A percentile compares a stretch with the other conserved stretches of the same genome.
Conservation (phyloP, 2,329 filamentous ascomycete species). For the Daldinia sp. region DNA sequence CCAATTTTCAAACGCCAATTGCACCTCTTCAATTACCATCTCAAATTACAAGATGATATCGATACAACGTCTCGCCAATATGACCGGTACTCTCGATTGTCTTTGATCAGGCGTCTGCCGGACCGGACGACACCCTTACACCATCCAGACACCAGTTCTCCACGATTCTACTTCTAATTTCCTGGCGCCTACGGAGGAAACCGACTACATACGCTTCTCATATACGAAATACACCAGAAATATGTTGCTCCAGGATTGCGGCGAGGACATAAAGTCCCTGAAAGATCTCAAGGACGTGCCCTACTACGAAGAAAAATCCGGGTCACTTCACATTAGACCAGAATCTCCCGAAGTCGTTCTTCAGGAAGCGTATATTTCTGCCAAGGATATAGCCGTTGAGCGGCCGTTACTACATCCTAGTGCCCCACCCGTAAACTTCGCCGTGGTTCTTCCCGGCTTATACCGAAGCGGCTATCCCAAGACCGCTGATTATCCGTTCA, state of each 20-base stretch:
- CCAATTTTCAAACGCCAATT: background rate
- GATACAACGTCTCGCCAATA: constrained; percentile 24
- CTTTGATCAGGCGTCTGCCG: constrained; percentile 30
- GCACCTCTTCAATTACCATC: background rate
- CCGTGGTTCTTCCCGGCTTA: constrained; percentile 74
- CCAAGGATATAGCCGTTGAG: constrained; percentile 30
- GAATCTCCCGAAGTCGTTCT: constrained; percentile 26
- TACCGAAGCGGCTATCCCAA: constrained; percentile 86
- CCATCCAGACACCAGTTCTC: too few relatives aligned
- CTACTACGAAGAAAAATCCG: constrained; percentile 3
- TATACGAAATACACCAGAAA: background rate
- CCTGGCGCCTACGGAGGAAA: too few relatives aligned
- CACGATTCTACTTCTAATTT: too few relatives aligned
- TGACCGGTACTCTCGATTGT: constrained; percentile 21
- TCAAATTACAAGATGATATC: constrained; percentile 23
- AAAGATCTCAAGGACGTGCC: constrained; percentile 3
- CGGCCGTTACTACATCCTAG: constrained; percentile 18
- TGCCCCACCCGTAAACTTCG: constrained; percentile 73
- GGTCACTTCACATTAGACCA: background rate
- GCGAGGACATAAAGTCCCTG: background rate
- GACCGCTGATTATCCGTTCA: constrained; percentile 72
- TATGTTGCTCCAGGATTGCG: background rate
- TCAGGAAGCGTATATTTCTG: constrained; percentile 23
- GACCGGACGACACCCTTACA: constrained; percentile 17
- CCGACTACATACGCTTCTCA: too few relatives aligned